Percentiles rank a stretch among this genome's conserved stretches.
Evolutionary conservation across 2,329 filamentous ascomycete species (phyloP).

Genomic region (Aspergillus thermomutatus): DNA sequence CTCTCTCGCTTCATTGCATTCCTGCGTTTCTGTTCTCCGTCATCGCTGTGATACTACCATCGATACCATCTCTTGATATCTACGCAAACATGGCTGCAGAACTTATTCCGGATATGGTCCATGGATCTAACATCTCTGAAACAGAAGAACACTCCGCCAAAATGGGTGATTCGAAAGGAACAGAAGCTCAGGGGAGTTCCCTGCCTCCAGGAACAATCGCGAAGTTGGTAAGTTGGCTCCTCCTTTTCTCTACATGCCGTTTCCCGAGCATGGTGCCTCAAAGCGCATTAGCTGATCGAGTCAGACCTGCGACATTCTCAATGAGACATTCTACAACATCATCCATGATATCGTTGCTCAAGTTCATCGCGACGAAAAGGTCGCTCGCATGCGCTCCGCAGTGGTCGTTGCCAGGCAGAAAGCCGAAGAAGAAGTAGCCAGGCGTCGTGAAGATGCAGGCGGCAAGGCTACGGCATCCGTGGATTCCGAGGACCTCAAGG

Average conservation of each 20-base stretch:
- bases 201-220: conserved; percentile 38
- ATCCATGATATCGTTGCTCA: conserved; percentile 58
- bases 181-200: conserved; percentile 22
- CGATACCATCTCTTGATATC: neutral
- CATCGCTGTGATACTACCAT: neutral
- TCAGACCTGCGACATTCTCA: conserved; percentile 49
- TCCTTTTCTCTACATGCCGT: neutral
- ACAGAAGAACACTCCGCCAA: conserved; percentile 17
- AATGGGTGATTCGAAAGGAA: conserved; percentile 31
- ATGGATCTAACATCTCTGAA: neutral
- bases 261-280: conserved; percentile 2
- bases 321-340: conserved; percentile 58
- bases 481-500: conserved; percentile 34
- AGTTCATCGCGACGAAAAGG: conserved; percentile 59
- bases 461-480: conserved; percentile 31
- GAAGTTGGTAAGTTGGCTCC: conserved; percentile 34
- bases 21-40: neutral
- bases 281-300: conserved; percentile 12
- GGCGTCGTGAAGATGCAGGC: conserved; percentile 29
- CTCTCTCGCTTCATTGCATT: neutral
- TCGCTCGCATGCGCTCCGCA: conserved; percentile 55
- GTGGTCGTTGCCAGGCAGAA: conserved; percentile 42
- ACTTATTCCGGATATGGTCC: neutral
- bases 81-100: neutral
- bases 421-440: conserved; percentile 38